phyloP scores from a whole-genome alignment of 257 asterid genomes.

The Oldenlandia corymbosa region DNA sequence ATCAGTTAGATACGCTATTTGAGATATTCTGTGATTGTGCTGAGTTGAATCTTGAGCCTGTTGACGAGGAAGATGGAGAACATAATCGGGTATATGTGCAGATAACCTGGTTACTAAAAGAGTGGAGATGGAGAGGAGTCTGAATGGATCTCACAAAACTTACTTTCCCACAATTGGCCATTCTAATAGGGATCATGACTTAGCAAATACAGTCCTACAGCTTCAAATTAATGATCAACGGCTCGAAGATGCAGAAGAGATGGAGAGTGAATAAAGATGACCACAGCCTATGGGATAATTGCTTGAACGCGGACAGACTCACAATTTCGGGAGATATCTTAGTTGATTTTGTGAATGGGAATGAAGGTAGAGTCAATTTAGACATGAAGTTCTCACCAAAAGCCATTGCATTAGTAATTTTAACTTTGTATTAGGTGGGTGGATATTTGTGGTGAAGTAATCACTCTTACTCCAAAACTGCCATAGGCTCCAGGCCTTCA shows the following conservation, averaged over 20 bases:
- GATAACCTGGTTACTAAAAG: constrained; percentile 55
- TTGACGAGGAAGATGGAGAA: constrained; percentile 51
- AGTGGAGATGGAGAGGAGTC: constrained; percentile 54
- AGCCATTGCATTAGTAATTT: too few species aligned
- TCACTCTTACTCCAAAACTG: too few species aligned
- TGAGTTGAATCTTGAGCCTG: constrained; percentile 89
- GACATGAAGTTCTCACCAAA: too few species aligned
- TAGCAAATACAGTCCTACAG: constrained; percentile 69
- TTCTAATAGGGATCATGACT: constrained; percentile 73
- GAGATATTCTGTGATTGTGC: constrained; percentile 88
- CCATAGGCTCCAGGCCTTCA: too few species aligned
- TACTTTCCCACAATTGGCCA: constrained; percentile 56
- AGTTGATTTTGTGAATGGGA: too few species aligned
- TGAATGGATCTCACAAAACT: constrained; percentile 43
- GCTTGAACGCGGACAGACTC: too few species aligned
- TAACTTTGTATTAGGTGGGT: too few species aligned
- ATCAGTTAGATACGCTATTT: constrained; percentile 69
- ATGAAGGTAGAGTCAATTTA: too few species aligned
- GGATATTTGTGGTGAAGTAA: too few species aligned
- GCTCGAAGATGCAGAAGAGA: constrained; percentile 92
- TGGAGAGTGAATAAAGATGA: constrained; percentile 47
- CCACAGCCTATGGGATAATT: too few species aligned
- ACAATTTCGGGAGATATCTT: too few species aligned
- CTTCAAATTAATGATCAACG: constrained; percentile 82
- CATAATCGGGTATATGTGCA: constrained; percentile 81